phyloP scores from a whole-genome alignment of 164 flowering plant species.

The Echeveria elegans region DNA sequence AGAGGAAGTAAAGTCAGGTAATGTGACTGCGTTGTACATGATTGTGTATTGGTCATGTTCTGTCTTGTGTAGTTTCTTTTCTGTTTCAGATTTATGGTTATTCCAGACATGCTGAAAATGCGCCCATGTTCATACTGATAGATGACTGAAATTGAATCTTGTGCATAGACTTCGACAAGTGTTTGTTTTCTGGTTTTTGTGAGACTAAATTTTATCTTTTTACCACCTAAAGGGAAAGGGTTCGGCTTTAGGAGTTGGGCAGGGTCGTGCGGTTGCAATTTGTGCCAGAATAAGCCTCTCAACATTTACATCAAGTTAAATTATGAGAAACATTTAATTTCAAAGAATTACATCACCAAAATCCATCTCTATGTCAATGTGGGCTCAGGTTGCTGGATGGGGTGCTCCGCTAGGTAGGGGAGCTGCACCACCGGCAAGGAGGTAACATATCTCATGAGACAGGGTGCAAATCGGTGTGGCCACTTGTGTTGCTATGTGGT shows the following conservation, averaged over 20 bases:
- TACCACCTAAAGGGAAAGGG: conserved; percentile 74
- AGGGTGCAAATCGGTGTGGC: too few species aligned
- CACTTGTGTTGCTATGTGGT: too few species aligned
- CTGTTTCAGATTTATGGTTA: conserved; percentile 72
- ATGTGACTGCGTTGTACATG: conserved; percentile 27
- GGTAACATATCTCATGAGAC: too few species aligned
- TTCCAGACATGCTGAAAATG: too few species aligned
- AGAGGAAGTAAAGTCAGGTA: conserved; percentile 98
- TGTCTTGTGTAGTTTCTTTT: neutral
- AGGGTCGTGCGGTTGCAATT: too few species aligned
- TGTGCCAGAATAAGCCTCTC: conserved; percentile 51
- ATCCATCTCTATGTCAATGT: neutral
- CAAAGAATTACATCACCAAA: neutral
- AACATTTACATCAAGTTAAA: neutral
- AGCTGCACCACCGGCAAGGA: too few species aligned
- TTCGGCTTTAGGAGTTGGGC: too few species aligned
- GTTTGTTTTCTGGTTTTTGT: neutral
- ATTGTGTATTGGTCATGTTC: neutral
- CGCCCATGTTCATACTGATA: too few species aligned
- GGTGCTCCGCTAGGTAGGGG: too few species aligned
- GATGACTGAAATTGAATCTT: neutral
- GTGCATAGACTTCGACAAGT: neutral
- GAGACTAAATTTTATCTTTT: neutral
- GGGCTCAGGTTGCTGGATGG: too few species aligned
- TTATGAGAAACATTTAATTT: neutral